Evolutionary conservation across 495 filamentous ascomycete species (phyloP).

Genomic region (Tuber aestivum): DNA sequence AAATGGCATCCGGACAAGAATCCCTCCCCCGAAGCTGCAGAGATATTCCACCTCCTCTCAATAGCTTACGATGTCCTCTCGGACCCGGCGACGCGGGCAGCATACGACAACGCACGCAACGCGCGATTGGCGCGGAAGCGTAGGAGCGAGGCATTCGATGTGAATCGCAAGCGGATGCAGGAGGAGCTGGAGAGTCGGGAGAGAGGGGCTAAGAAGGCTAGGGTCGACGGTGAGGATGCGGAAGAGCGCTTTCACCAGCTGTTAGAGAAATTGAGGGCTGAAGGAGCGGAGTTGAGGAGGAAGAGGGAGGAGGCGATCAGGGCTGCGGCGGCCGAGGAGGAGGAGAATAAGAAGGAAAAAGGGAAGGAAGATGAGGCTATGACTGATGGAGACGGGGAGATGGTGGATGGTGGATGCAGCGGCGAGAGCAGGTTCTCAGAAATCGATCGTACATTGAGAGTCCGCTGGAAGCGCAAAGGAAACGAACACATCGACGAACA

Average conservation of each 20-base stretch:
- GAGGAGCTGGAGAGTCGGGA: slow-evolving; percentile 62
- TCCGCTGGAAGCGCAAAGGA: slow-evolving; percentile 27
- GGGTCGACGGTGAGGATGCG: slow-evolving; percentile 49
- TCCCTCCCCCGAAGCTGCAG: slow-evolving; percentile 42
- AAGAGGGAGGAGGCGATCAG: slow-evolving; percentile 36
- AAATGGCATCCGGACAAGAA: slow-evolving; percentile 86
- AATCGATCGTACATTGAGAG: slow-evolving; percentile 32
- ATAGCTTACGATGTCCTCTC: slow-evolving; percentile 68
- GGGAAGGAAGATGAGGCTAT: not conserved
- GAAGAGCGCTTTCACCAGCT: slow-evolving; percentile 48
- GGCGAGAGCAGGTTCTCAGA: slow-evolving; percentile 31
- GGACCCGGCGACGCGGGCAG: slow-evolving; percentile 54
- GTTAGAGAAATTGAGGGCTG: slow-evolving; percentile 47
- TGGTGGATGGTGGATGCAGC: not conserved
- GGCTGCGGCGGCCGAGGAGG: slow-evolving; percentile 31
- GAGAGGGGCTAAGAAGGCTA: slow-evolving; percentile 26
- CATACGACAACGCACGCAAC: slow-evolving; percentile 65
- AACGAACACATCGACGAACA: slow-evolving; percentile 11
- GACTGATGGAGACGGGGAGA: not conserved
- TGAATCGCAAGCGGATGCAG: slow-evolving; percentile 63
- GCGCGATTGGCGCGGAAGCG: slow-evolving; percentile 57
- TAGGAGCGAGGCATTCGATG: slow-evolving; percentile 60
- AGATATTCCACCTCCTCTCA: slow-evolving; percentile 68
- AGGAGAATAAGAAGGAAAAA: not conserved
- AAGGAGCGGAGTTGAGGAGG: slow-evolving; percentile 41